Conservation (phyloP, 73 alveolate genomes). For the Breviolum minutum region DNA sequence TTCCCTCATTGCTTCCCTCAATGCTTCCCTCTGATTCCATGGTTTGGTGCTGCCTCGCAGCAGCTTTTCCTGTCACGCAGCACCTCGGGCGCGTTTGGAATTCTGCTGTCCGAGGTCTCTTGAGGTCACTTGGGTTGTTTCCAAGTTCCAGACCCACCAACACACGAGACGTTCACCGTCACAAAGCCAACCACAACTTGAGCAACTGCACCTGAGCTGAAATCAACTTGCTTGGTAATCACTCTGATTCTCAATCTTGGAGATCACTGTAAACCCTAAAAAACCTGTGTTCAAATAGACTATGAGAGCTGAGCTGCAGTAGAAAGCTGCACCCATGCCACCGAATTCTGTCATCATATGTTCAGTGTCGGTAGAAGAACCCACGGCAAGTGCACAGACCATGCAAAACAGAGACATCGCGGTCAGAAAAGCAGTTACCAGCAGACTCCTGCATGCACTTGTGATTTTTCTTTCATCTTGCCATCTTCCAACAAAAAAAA, state of each 20-base stretch:
- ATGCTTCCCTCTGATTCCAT: too few relatives aligned
- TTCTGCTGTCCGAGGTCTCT: background rate
- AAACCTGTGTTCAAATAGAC: too few relatives aligned
- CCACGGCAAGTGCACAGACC: constrained; percentile 32
- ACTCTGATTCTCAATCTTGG: background rate
- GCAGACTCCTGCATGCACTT: background rate
- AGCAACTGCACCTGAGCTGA: constrained; percentile 4
- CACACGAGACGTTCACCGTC: background rate
- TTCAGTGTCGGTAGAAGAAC: background rate
- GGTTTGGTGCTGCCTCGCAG: too few relatives aligned
- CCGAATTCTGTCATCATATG: constrained; percentile 26
- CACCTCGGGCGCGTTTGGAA: background rate
- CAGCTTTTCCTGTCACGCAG: background rate
- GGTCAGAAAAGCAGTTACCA: background rate
- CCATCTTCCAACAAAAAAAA: background rate
- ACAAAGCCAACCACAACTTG: constrained; percentile 24
- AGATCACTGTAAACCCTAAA: background rate
- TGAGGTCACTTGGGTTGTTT: too few relatives aligned
- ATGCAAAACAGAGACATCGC: background rate
- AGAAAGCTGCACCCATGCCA: constrained; percentile 36
- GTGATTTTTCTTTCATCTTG: background rate
- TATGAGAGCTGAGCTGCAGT: background rate
- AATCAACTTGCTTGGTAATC: background rate
- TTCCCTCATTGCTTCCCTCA: too few relatives aligned
- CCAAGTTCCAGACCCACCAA: background rate